Evolutionary conservation across 257 asterid genomes (phyloP), one percentile per base, ranked within the genome.

Genomic region (Solanum arcanum): DNA sequence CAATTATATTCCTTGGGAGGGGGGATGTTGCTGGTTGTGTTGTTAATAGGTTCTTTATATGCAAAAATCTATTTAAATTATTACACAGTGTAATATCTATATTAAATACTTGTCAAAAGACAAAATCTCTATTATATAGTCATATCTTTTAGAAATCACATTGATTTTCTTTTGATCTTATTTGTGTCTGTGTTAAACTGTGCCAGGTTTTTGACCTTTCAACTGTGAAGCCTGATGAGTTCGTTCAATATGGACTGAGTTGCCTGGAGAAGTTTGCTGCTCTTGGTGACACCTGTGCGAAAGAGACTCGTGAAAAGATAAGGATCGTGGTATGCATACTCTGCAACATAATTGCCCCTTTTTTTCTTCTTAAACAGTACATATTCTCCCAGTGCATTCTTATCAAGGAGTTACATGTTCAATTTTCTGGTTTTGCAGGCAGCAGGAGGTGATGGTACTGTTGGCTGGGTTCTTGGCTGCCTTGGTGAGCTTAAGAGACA

Each of bases 401-500:
- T 80, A 46, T 46, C 69, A 78, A 86, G 76, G 81, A 83, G 47
- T 75, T 85, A 60, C 88, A 64, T 85, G 81, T 86, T 42, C 81
- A 82, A 84, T 78, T 78, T 78, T 86, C 86, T 49, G 87, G 83
- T 86, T 91, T 92, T 91, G 86, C 94, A 97, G 99, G 98, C 96
- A 85, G 99, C 99, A 21, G 99, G 99, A 81, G 99, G 99, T 91
- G 99, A 97, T 91, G 99, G 99, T 80, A 95, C 99, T 20, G 99
- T 97, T 84, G 99, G 99, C 39, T 97, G 99, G 99, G 96, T 95
- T 84, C 98, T 97, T 6, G 99, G 99, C 13, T 97, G 99, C 89
- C 94, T 97, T 56, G 99, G 98, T 59, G 96, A 94, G 90, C 97
- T 97, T 69, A 90, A 92, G 89, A 92, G 87, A 89, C 92, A 90